Evolutionary conservation across 164 flowering plant genomes (phyloP).

Genomic region (Nymphaea thermarum): DNA sequence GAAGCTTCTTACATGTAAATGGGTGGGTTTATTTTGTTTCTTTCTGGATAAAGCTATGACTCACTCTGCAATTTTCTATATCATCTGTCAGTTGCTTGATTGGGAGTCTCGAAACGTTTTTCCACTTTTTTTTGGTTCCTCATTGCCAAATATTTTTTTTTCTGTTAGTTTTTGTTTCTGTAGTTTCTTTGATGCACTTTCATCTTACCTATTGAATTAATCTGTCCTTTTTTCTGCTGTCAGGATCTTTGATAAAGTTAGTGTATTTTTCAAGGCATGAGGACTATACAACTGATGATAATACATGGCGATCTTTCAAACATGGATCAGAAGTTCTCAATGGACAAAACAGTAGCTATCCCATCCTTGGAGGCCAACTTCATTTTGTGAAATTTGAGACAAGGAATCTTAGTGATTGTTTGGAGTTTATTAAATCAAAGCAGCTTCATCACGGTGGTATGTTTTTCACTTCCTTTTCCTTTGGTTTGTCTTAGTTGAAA

Average conservation of each 20-base stretch:
- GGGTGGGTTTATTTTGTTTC: no score
- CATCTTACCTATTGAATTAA: no score
- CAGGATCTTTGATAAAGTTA: conserved; percentile 93
- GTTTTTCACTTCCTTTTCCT: not conserved
- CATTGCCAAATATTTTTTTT: no score
- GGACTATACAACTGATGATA: conserved; percentile 42
- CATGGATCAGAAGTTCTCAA: conserved; percentile 56
- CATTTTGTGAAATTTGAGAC: conserved; percentile 99
- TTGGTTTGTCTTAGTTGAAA: no score
- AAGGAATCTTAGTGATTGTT: conserved; percentile 72
- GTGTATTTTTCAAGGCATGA: conserved; percentile 94
- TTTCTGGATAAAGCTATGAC: no score
- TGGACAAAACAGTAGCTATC: conserved; percentile 72
- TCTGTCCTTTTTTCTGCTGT: not conserved
- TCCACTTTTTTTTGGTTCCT: no score
- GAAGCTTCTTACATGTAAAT: no score
- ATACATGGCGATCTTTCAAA: conserved; percentile 53
- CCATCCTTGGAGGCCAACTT: conserved; percentile 92
- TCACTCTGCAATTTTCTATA: no score
- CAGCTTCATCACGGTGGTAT: conserved; percentile 87
- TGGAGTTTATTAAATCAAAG: conserved; percentile 85
- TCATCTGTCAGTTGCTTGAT: no score
- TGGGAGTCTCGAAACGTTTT: no score
- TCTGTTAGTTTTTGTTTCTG: no score
- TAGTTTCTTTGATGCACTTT: no score